Conservation (phyloP, 495 filamentous ascomycete species). For the Acidiella bohemica region DNA sequence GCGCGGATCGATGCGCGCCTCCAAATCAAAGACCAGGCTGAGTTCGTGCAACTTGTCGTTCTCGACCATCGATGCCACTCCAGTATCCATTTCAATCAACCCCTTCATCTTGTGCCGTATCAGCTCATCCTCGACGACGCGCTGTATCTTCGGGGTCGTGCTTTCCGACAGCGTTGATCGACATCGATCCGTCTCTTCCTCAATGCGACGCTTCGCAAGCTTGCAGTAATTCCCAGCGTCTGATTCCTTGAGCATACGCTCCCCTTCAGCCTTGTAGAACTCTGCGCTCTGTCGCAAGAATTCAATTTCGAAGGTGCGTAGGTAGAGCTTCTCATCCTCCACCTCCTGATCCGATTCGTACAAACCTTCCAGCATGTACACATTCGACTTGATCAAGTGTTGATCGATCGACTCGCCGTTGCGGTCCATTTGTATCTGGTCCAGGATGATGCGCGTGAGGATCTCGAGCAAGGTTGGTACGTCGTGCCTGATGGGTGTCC, state of each 20-base stretch:
- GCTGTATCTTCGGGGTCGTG: slow-evolving; percentile 59
- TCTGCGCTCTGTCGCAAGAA: slow-evolving; percentile 54
- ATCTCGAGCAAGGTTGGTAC: slow-evolving; percentile 47
- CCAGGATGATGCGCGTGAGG: slow-evolving; percentile 68
- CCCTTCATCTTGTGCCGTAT: slow-evolving; percentile 63
- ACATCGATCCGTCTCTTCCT: slow-evolving; percentile 72
- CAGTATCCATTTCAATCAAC: slow-evolving; percentile 74
- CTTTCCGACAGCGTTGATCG: slow-evolving; percentile 57
- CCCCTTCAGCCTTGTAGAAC: slow-evolving; percentile 69
- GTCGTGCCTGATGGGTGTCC: slow-evolving; percentile 32
- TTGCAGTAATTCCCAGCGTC: slow-evolving; percentile 75
- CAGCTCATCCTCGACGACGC: slow-evolving; percentile 67
- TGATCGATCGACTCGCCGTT: slow-evolving; percentile 83
- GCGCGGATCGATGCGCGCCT: slow-evolving; percentile 61
- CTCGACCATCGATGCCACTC: slow-evolving; percentile 80
- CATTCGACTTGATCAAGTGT: slow-evolving; percentile 63
- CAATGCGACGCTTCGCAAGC: slow-evolving; percentile 56
- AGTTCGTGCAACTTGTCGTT: slow-evolving; percentile 70
- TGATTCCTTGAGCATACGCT: slow-evolving; percentile 55
- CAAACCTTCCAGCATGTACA: slow-evolving; percentile 82
- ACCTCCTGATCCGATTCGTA: slow-evolving; percentile 69
- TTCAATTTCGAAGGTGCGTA: slow-evolving; percentile 65
- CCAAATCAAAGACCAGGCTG: slow-evolving; percentile 59
- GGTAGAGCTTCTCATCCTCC: slow-evolving; percentile 65
- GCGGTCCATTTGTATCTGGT: slow-evolving; percentile 84